Conservation (phyloP, 1,284 basidiomycete genomes). For the Chiua sp. region DNA sequence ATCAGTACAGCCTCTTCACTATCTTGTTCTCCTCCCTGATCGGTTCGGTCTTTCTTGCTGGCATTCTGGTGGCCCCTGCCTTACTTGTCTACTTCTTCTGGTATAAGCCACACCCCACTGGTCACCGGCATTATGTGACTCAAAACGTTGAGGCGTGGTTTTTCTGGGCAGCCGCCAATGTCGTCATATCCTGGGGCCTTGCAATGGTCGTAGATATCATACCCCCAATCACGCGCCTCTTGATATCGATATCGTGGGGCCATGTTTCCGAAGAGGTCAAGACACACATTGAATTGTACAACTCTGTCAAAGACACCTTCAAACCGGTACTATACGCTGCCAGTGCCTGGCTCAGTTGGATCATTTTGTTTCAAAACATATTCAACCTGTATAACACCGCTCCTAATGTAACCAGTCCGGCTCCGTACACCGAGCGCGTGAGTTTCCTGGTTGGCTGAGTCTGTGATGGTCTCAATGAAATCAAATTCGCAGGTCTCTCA, state of each 20-base stretch:
- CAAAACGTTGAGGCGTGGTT: slow-evolving; percentile 78
- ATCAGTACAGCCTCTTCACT: slow-evolving; percentile 53
- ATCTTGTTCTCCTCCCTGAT: slow-evolving; percentile 73
- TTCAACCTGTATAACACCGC: slow-evolving; percentile 56
- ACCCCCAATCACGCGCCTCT: slow-evolving; percentile 55
- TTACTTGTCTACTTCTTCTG: slow-evolving; percentile 70
- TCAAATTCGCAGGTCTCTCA: slow-evolving; percentile 48
- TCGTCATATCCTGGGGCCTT: slow-evolving; percentile 77
- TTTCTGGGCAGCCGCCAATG: slow-evolving; percentile 78
- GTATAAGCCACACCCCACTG: slow-evolving; percentile 62
- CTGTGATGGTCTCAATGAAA: slow-evolving; percentile 1
- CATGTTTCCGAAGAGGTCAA: slow-evolving; percentile 75
- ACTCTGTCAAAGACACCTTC: slow-evolving; percentile 66
- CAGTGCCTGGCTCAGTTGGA: slow-evolving; percentile 71
- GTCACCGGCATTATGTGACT: slow-evolving; percentile 61
- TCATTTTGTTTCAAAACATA: slow-evolving; percentile 68
- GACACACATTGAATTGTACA: slow-evolving; percentile 67
- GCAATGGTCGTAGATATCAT: slow-evolving; percentile 72
- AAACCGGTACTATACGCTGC: slow-evolving; percentile 74
- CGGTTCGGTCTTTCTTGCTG: slow-evolving; percentile 69
- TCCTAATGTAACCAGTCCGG: slow-evolving; percentile 51
- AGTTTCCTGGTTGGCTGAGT: slow-evolving; percentile 3
- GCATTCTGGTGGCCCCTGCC: slow-evolving; percentile 61
- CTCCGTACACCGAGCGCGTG: slow-evolving; percentile 55
- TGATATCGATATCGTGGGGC: slow-evolving; percentile 69